These are phyloP conservation scores for Speleostelium caveatum DNA, from an alignment of 78 protist species.

Conservation along the genomic window DNA sequence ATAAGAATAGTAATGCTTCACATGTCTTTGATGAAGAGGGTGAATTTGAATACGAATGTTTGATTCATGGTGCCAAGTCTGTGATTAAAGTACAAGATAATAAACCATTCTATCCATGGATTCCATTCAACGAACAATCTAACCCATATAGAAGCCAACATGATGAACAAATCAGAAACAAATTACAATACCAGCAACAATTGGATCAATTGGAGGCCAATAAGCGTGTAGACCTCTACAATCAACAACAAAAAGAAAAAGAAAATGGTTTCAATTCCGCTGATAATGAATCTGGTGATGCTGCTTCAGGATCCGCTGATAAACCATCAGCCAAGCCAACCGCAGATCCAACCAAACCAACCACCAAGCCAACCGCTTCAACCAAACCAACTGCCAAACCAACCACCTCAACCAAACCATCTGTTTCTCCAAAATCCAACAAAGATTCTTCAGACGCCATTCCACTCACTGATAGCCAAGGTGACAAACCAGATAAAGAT, in stretches of 20 bases:
- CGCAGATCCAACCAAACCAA: not conserved
- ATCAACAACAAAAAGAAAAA: not conserved
- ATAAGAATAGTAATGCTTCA: not conserved
- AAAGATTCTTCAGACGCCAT: not conserved
- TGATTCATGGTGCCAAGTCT: not conserved
- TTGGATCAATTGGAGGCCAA: not conserved
- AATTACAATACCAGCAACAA: not conserved
- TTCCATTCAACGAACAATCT: not conserved
- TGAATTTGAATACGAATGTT: not conserved
- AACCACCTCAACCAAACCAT: not conserved
- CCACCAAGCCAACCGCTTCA: not conserved
- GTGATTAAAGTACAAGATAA: not conserved
- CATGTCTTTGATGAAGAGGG: not conserved
- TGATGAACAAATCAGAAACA: not conserved
- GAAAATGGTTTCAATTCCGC: not conserved
- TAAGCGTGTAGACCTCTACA: not conserved
- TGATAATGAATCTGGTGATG: not conserved
- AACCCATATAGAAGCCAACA: not conserved
- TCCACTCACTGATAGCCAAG: not conserved
- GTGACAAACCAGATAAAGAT: not conserved
- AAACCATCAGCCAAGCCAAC: not conserved
- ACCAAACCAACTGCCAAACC: not conserved
- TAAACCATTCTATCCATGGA: not conserved
- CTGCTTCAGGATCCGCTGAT: not conserved
- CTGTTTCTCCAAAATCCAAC: not conserved